These are phyloP conservation scores for Beauveria scarabaeidicola DNA, from an alignment of 2,329 filamentous ascomycete species.

Conservation along the genomic window DNA sequence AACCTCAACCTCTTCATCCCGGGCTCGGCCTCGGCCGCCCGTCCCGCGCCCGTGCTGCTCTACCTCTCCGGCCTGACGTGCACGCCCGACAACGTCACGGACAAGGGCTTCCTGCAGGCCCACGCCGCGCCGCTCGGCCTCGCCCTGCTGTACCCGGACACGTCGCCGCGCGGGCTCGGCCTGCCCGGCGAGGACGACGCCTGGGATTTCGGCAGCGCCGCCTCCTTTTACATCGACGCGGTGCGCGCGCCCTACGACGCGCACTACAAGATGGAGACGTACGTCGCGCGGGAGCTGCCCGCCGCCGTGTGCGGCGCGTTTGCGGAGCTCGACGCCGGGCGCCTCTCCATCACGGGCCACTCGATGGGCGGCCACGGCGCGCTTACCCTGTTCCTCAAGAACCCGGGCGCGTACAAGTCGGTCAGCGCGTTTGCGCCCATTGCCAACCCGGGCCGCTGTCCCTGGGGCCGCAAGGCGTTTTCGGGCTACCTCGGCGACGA, in stretches of 20 bases:
- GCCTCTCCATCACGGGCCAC: slow-evolving; percentile 84
- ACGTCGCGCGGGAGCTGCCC: slow-evolving; percentile 85
- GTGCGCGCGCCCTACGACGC: slow-evolving; percentile 62
- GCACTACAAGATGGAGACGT: slow-evolving; percentile 91
- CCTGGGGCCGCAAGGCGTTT: slow-evolving; percentile 96
- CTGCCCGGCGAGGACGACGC: slow-evolving; percentile 77
- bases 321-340: slow-evolving; percentile 55
- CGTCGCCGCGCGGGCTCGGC: slow-evolving; percentile 75
- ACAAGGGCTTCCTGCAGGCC: slow-evolving; percentile 87
- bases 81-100: slow-evolving; percentile 75
- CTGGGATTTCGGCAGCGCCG: slow-evolving; percentile 87
- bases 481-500: slow-evolving; percentile 77
- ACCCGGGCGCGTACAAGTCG: slow-evolving; percentile 81
- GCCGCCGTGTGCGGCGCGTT: slow-evolving; percentile 64
- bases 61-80: slow-evolving; percentile 94
- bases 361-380: slow-evolving; percentile 97
- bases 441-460: slow-evolving; percentile 72
- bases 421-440: slow-evolving; percentile 90
- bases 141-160: slow-evolving; percentile 93
- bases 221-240: slow-evolving; percentile 92
- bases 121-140: slow-evolving; percentile 72
- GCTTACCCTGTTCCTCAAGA: slow-evolving; percentile 82
- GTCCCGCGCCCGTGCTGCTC: slow-evolving; percentile 70
- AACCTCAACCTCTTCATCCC: slow-evolving; percentile 87
- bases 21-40: slow-evolving; percentile 48